Conservation (phyloP, 495 filamentous ascomycete genomes). For the Emericellopsis terricola region DNA sequence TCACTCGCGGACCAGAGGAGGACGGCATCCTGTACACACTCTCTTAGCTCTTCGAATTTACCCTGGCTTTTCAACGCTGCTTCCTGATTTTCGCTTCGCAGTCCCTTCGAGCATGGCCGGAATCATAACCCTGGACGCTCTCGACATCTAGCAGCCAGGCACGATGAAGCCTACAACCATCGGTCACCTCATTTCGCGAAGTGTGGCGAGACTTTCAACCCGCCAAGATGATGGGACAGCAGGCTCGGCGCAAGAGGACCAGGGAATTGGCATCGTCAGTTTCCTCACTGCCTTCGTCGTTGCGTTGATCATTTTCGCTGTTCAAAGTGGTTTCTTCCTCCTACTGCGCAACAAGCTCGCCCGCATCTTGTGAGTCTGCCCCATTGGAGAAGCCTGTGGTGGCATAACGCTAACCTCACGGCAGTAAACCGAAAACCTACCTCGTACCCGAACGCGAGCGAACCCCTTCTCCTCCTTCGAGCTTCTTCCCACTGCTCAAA, state of each 20-base stretch:
- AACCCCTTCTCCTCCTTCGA: constrained; percentile 50
- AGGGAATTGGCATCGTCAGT: constrained; percentile 37
- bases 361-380: constrained; percentile 61
- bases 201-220: too few relatives aligned
- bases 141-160: neutral
- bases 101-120: too few relatives aligned
- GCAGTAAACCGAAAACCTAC: constrained; percentile 72
- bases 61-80: too few relatives aligned
- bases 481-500: constrained; percentile 47
- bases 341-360: constrained; percentile 59
- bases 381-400: too few relatives aligned
- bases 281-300: constrained; percentile 63
- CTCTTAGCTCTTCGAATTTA: too few relatives aligned
- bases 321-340: constrained; percentile 61
- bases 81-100: neutral
- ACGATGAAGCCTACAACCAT: neutral
- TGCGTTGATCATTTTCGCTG: constrained; percentile 56
- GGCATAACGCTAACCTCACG: constrained; percentile 66
- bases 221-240: too few relatives aligned
- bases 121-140: too few relatives aligned
- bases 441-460: constrained; percentile 78
- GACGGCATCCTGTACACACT: too few relatives aligned
- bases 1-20: too few relatives aligned
- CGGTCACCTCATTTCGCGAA: too few relatives aligned
- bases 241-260: constrained; percentile 20